phyloP scores from a whole-genome alignment of 805 yeast genomes.

The Zygosaccharomyces rouxii region DNA sequence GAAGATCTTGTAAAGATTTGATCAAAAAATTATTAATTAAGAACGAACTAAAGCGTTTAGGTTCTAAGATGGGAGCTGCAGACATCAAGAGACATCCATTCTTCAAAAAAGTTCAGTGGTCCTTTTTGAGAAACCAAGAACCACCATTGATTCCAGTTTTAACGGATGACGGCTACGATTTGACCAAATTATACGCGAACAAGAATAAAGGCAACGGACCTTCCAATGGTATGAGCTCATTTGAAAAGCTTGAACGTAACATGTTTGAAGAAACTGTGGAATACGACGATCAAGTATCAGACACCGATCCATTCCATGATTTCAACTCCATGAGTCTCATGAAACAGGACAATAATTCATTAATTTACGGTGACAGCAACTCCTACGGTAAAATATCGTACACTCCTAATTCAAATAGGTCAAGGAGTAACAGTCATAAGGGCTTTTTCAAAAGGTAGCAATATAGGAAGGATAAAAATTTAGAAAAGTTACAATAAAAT shows the following conservation, averaged over 20 bases:
- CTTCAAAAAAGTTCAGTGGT: slow-evolving; percentile 93
- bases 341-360: slow-evolving; percentile 56
- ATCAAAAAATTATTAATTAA: slow-evolving; percentile 79
- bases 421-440: slow-evolving; percentile 39
- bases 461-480: neutral
- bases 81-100: slow-evolving; percentile 89
- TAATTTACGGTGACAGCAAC: slow-evolving; percentile 44
- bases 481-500: neutral
- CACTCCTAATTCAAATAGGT: slow-evolving; percentile 37
- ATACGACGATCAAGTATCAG: slow-evolving; percentile 36
- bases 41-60: slow-evolving; percentile 83
- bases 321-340: slow-evolving; percentile 84
- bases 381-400: slow-evolving; percentile 42
- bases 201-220: slow-evolving; percentile 22
- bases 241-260: slow-evolving; percentile 25
- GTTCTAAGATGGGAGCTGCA: slow-evolving; percentile 91
- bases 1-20: slow-evolving; percentile 73
- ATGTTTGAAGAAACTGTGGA: slow-evolving; percentile 36
- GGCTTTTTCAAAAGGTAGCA: slow-evolving; percentile 31
- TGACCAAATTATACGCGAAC: slow-evolving; percentile 36
- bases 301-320: slow-evolving; percentile 72
- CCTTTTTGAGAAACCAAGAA: slow-evolving; percentile 80
- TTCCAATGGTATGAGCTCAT: slow-evolving; percentile 14
- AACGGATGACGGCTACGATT: slow-evolving; percentile 49
- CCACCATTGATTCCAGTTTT: slow-evolving; percentile 95